Evolutionary conservation across 345 rosid species (phyloP), one percentile per base, ranked within the genome.

Genomic region (Lepidium africanum): DNA sequence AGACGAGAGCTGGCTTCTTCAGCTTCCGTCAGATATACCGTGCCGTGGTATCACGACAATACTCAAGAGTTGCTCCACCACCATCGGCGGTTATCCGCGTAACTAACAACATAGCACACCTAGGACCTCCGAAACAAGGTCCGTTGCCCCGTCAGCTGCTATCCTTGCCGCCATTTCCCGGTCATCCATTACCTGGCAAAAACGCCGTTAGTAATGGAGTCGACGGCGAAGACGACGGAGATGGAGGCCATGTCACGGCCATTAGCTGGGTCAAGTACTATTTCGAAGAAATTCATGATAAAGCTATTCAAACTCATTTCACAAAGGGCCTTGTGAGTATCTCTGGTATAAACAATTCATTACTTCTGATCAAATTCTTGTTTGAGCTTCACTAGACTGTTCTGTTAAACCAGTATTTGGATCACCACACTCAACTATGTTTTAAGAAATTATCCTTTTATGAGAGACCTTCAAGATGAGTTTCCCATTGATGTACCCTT

Each of bases 91-190:
- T 84, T 43, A 70, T 89, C 45, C 86, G 90, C 47, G 86, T 91
- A 15, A 63, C 79, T 42, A 86, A 89, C 74, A 82, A 86, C 64
- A 51, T 92, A 19, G 85, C 92, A 3, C 65, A 77, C 42, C 40
- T 92, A 56, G 92, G 87, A 30, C 56, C 72, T 23, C 87, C 86
- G 0, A 86, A 84, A 81, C 75, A 76, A 25, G 83, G 77, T 19
- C 90, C 87, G 0, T 86, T 88, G 79, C 98, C 97, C 10, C 96
- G 93, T 9, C 98, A 92, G 79, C 83, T 90, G 15, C 79, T 90
- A 52, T 90, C 88, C 2, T 77, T 90, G 74, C 98, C 97, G 16
- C 86, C 93, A 4, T 92, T 92, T 69, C 97, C 96, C 0, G 80
- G 85, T 7, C 72, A 55, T 54, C 89, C 85, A 40, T 76, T 92